Conservation (phyloP, 106 monocot genomes). For the Dactylorhiza incarnata region DNA sequence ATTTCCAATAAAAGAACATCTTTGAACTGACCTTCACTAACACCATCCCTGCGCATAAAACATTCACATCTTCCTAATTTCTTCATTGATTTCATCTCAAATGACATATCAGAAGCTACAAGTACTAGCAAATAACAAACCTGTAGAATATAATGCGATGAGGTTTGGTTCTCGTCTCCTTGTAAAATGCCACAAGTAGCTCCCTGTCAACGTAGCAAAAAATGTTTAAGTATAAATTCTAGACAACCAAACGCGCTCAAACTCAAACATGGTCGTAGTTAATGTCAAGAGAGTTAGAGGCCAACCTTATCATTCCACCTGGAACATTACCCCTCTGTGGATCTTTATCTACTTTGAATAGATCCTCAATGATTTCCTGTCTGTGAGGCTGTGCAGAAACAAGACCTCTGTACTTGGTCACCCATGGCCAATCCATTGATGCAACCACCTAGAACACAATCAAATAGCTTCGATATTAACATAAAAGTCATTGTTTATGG, state of each 20-base stretch:
- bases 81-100: neutral
- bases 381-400: slow-evolving; percentile 58
- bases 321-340: slow-evolving; percentile 20
- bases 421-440: slow-evolving; percentile 84
- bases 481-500: neutral
- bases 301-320: slow-evolving; percentile 48
- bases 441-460: slow-evolving; percentile 43
- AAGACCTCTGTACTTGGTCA: slow-evolving; percentile 59
- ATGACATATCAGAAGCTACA: neutral
- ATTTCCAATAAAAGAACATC: slow-evolving; percentile 63
- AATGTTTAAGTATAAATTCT: neutral
- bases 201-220: slow-evolving; percentile 28
- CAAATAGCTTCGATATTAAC: neutral
- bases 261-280: neutral
- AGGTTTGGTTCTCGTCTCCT: slow-evolving; percentile 28
- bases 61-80: neutral
- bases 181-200: slow-evolving; percentile 34
- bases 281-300: neutral
- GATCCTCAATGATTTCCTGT: slow-evolving; percentile 62
- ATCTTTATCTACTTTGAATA: slow-evolving; percentile 26
- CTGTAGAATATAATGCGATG: slow-evolving; percentile 79
- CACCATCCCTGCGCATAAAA: slow-evolving; percentile 54
- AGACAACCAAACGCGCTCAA: neutral
- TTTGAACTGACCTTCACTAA: slow-evolving; percentile 74
- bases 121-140: slow-evolving; percentile 13